Base-by-base conservation (phyloP, 1,284 basidiomycete genomes). In the Meripilus lineatus region DNA sequence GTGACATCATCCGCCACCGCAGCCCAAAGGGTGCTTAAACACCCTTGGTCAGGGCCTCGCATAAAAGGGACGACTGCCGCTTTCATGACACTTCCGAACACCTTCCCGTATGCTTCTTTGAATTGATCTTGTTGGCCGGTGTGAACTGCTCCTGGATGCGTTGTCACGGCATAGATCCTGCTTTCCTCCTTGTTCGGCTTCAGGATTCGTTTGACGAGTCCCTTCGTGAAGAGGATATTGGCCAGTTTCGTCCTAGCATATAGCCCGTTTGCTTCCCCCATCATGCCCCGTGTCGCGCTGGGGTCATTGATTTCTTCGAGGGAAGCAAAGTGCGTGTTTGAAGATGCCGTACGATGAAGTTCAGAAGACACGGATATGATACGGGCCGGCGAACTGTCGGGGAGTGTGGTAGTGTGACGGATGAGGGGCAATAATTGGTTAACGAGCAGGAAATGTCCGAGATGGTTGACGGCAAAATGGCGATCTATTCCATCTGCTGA, bases 231-330 rank as follows among this genome's bases (percentile, higher is more conserved):
- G 17, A 71, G 59, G 42, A 74, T 62, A 54, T 67, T 66, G 21
- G 68, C 68, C 42, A 72, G 66, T 51, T 71, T 70, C 15, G 67
- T 64, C 42, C 70, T 65, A 4, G 64, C 68, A 50, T 70, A 70
- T 10, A 70, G 64, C 44, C 58, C 10, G 24, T 38, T 38, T 6
- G 37, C 37, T 11, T 21, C 22, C 11, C 37, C 37, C 10, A 38
- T 10, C 11, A 11, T 24, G 17, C 37, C 22, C 6, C 20, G 54
- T 36, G 62, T 52, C 15, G 64, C 55, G 33, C 63, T 61, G 17
- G 66, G 50, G 46, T 62, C 58, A 34, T 64, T 68, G 50, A 72
- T 60, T 55, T 72, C 70, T 32, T 65, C 67, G 40, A 63, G 41
- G 6, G 62, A 64, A 3, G 59, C 57, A 54, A 72, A 71, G 40